Conservation (phyloP, 1,284 basidiomycete species). For the Ganoderma resinaceum region DNA sequence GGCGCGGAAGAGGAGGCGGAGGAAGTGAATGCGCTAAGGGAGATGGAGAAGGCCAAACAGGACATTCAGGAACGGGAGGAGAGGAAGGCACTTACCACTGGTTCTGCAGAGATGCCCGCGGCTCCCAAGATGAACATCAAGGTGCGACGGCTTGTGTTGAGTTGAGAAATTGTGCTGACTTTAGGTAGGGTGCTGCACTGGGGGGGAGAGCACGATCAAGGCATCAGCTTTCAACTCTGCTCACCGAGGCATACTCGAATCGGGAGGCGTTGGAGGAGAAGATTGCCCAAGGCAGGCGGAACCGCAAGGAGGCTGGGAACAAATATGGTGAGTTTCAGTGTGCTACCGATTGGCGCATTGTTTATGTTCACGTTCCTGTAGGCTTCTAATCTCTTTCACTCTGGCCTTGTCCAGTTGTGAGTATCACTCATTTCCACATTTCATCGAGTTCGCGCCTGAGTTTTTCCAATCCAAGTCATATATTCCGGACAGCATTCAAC, state of each 20-base stretch:
- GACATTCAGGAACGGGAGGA: conserved; percentile 77
- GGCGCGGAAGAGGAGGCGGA: conserved; percentile 60
- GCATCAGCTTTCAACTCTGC: conserved; percentile 77
- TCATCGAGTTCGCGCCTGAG: too few relatives aligned
- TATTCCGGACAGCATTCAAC: conserved; percentile 25
- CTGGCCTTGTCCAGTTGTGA: too few relatives aligned
- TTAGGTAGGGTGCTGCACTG: conserved; percentile 65
- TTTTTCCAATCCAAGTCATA: conserved; percentile 7
- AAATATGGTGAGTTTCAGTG: conserved; percentile 69
- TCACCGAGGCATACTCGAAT: conserved; percentile 81
- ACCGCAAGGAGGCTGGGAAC: conserved; percentile 86
- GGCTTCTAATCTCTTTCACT: not conserved
- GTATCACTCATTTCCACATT: not conserved
- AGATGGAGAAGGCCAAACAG: conserved; percentile 76
- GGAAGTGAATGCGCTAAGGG: conserved; percentile 71
- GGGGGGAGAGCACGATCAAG: conserved; percentile 72
- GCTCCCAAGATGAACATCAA: conserved; percentile 80
- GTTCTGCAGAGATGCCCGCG: conserved; percentile 56
- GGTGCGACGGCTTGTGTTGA: conserved; percentile 43
- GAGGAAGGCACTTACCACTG: conserved; percentile 72
- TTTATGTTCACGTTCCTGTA: conserved; percentile 4
- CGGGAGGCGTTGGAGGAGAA: conserved; percentile 79
- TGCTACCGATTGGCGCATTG: not conserved
- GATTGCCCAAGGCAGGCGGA: conserved; percentile 80
- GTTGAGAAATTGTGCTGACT: conserved; percentile 9